Conservation (phyloP, 73 alveolate species). For the Stentor coeruleus region DNA sequence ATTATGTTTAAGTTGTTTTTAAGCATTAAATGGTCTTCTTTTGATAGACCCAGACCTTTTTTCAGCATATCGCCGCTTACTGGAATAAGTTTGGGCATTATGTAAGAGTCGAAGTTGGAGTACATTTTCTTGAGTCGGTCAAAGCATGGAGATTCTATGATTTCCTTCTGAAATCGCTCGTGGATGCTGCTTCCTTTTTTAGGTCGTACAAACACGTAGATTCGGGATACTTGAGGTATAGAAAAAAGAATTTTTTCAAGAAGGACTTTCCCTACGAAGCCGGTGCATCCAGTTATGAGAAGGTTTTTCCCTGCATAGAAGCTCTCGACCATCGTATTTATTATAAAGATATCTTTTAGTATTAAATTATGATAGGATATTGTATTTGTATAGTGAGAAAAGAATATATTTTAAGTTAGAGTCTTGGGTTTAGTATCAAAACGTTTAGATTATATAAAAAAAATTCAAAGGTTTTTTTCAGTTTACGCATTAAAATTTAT, state of each 20-base stretch:
- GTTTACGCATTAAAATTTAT: too few species aligned
- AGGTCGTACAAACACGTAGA: slow-evolving; percentile 60
- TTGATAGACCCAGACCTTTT: slow-evolving; percentile 43
- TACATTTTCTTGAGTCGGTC: slow-evolving; percentile 64
- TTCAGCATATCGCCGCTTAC: slow-evolving; percentile 43
- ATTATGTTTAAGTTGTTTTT: slow-evolving; percentile 54
- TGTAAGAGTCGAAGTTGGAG: slow-evolving; percentile 29
- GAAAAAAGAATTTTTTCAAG: slow-evolving; percentile 63
- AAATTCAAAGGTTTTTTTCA: too few species aligned
- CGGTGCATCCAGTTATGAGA: slow-evolving; percentile 73
- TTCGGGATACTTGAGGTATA: slow-evolving; percentile 49
- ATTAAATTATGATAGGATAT: too few species aligned
- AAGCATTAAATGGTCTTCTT: slow-evolving; percentile 39
- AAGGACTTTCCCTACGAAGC: slow-evolving; percentile 76
- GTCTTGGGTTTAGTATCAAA: too few species aligned
- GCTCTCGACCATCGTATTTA: neutral
- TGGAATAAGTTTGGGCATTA: slow-evolving; percentile 49
- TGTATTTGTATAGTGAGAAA: too few species aligned
- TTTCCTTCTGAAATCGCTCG: slow-evolving; percentile 68
- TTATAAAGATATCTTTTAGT: too few species aligned
- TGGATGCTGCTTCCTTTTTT: slow-evolving; percentile 46
- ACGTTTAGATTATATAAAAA: too few species aligned
- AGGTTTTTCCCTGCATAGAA: slow-evolving; percentile 43
- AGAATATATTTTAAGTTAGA: too few species aligned
- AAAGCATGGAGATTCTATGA: slow-evolving; percentile 60